These are phyloP conservation scores for Gonapodya sp. DNA, from an alignment of 192 early-diverging fungal genomes.

Conservation along the genomic window DNA sequence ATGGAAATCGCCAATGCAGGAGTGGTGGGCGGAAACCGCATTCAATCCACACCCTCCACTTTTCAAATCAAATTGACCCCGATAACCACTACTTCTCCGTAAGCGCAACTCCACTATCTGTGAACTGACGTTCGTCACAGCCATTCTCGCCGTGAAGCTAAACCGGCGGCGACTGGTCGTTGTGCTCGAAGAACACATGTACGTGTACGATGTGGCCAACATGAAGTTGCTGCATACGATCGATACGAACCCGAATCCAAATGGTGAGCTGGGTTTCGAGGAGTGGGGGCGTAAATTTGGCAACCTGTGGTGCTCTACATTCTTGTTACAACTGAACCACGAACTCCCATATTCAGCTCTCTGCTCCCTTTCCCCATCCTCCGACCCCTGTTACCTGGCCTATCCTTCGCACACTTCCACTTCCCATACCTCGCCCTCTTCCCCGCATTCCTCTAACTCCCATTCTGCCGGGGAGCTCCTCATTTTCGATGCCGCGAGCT, in stretches of 20 bases:
- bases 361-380: conserved; percentile 82
- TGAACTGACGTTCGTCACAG: conserved; percentile 87
- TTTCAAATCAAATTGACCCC: too few species aligned
- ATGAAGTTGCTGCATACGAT: conserved; percentile 96
- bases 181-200: conserved; percentile 91
- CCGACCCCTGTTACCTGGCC: conserved; percentile 89
- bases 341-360: conserved; percentile 45
- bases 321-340: neutral
- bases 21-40: too few species aligned
- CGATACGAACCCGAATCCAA: conserved; percentile 86
- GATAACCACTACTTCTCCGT: neutral
- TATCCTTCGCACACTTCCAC: conserved; percentile 66
- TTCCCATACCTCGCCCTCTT: conserved; percentile 29
- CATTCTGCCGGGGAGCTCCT: conserved; percentile 61
- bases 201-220: conserved; percentile 95
- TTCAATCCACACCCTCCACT: too few species aligned
- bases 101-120: conserved; percentile 93
- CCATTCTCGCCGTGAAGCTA: conserved; percentile 89
- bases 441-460: conserved; percentile 10
- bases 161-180: conserved; percentile 90
- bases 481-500: conserved; percentile 78
- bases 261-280: conserved; percentile 35
- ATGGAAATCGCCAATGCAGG: too few species aligned
- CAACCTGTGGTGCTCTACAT: conserved; percentile 2
- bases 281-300: neutral